Conservation (phyloP, 2,329 filamentous ascomycete genomes). For the Colletotrichum zoysiae region DNA sequence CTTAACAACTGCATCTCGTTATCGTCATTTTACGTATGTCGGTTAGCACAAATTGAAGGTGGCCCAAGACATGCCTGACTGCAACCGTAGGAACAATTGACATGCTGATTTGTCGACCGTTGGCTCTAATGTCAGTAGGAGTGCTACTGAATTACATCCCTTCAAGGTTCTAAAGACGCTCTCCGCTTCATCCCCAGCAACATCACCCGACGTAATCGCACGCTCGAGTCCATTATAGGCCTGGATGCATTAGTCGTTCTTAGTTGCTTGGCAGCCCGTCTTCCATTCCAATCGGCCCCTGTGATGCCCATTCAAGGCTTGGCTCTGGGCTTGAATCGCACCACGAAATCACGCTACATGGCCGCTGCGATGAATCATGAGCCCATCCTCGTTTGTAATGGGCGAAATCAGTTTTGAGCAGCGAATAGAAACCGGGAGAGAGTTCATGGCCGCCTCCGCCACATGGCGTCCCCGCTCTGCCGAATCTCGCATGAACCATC, state of each 20-base stretch:
- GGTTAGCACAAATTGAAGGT: not conserved
- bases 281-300: not conserved
- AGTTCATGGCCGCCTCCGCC: not conserved
- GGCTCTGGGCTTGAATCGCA: too few relatives aligned
- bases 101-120: not conserved
- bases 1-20: not conserved
- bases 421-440: too few relatives aligned
- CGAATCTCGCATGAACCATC: too few relatives aligned
- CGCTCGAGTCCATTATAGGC: not conserved
- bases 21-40: not conserved
- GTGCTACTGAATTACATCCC: not conserved
- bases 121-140: not conserved
- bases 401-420: not conserved
- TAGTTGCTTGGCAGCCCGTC: not conserved
- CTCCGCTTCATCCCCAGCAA: not conserved
- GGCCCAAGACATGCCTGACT: not conserved
- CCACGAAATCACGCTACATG: too few relatives aligned
- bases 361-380: not conserved
- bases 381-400: too few relatives aligned
- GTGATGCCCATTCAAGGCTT: not conserved
- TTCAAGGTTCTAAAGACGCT: not conserved
- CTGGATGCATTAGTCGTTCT: not conserved
- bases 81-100: not conserved
- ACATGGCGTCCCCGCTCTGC: not conserved
- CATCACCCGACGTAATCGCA: too few relatives aligned